Conservation (phyloP, 495 filamentous ascomycete genomes). For the Penicillium bovifimosum region DNA sequence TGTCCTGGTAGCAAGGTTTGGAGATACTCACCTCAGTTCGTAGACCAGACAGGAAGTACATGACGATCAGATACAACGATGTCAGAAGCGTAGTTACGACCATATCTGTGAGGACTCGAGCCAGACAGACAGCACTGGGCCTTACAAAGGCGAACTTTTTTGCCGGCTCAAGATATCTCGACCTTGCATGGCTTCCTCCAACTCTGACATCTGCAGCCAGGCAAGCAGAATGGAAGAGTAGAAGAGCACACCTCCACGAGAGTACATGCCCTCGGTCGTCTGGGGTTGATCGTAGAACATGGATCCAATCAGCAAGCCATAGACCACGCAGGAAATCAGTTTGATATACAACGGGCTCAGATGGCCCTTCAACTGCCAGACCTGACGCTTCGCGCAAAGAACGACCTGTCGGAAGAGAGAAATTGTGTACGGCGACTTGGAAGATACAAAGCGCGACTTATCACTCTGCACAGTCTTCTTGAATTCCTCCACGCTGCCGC, state of each 20-base stretch:
- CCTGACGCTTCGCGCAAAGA: constrained; percentile 57
- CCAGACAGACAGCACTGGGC: constrained; percentile 68
- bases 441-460: constrained; percentile 36
- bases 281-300: constrained; percentile 37
- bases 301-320: constrained; percentile 31
- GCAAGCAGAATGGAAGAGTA: constrained; percentile 73
- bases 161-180: constrained; percentile 73
- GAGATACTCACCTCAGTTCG: constrained; percentile 25
- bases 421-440: constrained; percentile 52
- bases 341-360: constrained; percentile 32
- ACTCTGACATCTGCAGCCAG: constrained; percentile 70
- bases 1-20: too few relatives aligned
- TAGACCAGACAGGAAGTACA: constrained; percentile 63
- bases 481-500: constrained; percentile 39
- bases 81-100: constrained; percentile 59
- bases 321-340: constrained; percentile 28
- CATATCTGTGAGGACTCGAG: constrained; percentile 63
- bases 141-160: constrained; percentile 72
- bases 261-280: constrained; percentile 45
- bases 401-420: constrained; percentile 57
- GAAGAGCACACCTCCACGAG: constrained; percentile 52
- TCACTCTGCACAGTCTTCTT: constrained; percentile 38
- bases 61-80: constrained; percentile 60
- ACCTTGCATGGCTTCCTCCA: constrained; percentile 63
- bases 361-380: constrained; percentile 42